Evolutionary conservation across 352 stramenopile species (phyloP), one percentile per base, ranked within the genome.

Genomic region (Phytophthora vignae): DNA sequence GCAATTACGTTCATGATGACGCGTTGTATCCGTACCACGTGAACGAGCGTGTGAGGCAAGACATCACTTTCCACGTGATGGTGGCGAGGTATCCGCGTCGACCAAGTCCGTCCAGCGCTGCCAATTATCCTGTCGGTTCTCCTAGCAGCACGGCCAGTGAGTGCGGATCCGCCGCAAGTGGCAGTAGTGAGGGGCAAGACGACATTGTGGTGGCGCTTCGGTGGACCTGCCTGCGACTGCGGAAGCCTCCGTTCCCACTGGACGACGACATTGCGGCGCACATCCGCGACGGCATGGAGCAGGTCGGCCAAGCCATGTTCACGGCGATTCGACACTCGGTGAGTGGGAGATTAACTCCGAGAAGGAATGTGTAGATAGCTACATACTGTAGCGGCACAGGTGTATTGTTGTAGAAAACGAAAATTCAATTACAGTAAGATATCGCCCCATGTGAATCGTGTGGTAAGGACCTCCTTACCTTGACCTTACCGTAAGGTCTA

Each of bases 1-100:
- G 72, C 62, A 82, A 90, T 55, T 84, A 67, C 38, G 76, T 90
- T 53, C 72, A 87, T 11, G 73, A 83, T 5, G 82, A 90, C 56
- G 80, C 71, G 2, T 44, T 87, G 29, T 83, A 84, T 60, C 80
- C 82, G 54, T 90, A 90, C 36, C 68, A 69, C 11, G 21, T 57
- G 9, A 29, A 21, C 0, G 70, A 78, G 15, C 76, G 82, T 8
- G 73, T 88, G 29, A 80, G 79, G 2, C 75, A 87, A 31, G 82
- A 90, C 58, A 79, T 87, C n/a, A 84, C 77, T 11, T 76, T 72
- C 14, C 63, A 83, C 44, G 75, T 84, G 12, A 62, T 80, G 53
- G 73, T 88, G 29, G 72, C 73, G 0, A 62, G 59, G 58, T 76
- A 79, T 48, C 59, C 59, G 5, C 56, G 67, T 10, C 67, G 29